Conservation (phyloP, 202 grass and related monocot genomes). For the Zoysia matrella region DNA sequence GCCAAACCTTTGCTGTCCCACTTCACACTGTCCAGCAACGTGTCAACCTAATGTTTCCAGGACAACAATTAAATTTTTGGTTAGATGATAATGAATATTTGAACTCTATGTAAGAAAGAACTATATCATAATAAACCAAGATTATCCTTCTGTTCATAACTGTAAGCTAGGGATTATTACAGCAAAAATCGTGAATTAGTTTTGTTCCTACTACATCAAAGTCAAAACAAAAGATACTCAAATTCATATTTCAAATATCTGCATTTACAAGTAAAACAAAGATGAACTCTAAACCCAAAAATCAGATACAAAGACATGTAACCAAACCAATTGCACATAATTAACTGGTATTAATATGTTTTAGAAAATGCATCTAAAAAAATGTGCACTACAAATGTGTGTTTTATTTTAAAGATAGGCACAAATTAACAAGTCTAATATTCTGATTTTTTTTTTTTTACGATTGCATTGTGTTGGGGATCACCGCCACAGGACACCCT, state of each 20-base stretch:
- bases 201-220: background rate
- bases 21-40: conserved; percentile 74
- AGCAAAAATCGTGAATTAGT: background rate
- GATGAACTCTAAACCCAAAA: background rate
- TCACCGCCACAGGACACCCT: too few species aligned
- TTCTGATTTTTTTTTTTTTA: background rate
- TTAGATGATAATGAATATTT: background rate
- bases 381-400: background rate
- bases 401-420: background rate
- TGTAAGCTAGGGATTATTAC: background rate
- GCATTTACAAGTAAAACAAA: background rate
- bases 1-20: conserved; percentile 88
- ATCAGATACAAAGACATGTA: background rate
- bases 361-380: background rate
- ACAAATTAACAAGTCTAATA: background rate
- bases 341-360: background rate
- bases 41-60: conserved; percentile 55
- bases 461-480: background rate
- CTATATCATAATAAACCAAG: background rate
- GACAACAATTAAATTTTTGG: background rate
- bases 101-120: background rate
- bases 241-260: background rate
- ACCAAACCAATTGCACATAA: background rate
- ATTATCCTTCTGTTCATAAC: background rate
- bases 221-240: background rate